These are phyloP conservation scores for Carex kokanica DNA, from an alignment of 176 grass and related monocot genomes.

Conservation along the genomic window DNA sequence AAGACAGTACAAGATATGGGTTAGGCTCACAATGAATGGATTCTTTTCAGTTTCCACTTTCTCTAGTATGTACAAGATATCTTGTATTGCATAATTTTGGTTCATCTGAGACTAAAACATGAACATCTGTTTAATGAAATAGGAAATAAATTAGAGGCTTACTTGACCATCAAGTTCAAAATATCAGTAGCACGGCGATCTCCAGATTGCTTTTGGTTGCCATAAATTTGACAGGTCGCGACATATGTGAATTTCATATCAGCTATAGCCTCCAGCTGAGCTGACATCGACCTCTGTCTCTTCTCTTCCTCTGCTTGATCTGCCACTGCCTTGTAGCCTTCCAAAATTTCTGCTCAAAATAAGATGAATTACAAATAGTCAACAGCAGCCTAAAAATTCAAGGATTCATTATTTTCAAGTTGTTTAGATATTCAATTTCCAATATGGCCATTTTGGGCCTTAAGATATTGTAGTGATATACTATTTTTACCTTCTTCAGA, in stretches of 20 bases:
- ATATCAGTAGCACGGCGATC: constrained; percentile 96
- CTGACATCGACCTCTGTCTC: constrained; percentile 68
- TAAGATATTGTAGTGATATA: constrained; percentile 18
- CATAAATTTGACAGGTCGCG: constrained; percentile 88
- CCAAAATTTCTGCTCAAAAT: constrained; percentile 63
- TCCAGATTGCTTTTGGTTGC: constrained; percentile 92
- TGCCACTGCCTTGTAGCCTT: constrained; percentile 76
- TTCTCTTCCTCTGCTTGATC: constrained; percentile 64
- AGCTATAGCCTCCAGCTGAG: constrained; percentile 74
- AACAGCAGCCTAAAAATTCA: not conserved
- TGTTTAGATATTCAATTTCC: not conserved
- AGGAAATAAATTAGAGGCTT: constrained; percentile 27
- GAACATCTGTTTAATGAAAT: not conserved
- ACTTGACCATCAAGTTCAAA: constrained; percentile 98
- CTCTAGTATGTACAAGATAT: not conserved
- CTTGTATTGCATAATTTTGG: not conserved
- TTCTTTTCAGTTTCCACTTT: not conserved
- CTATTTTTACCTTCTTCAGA: constrained; percentile 63
- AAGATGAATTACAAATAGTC: constrained; percentile 12
- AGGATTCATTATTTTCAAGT: not conserved
- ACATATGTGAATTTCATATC: constrained; percentile 93
- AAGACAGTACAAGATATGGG: not conserved
- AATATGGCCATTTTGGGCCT: not conserved
- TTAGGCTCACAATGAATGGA: not conserved
- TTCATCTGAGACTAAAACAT: not conserved